Base-by-base conservation (phyloP, 305 asterid species). In the Rubia peregrina region DNA sequence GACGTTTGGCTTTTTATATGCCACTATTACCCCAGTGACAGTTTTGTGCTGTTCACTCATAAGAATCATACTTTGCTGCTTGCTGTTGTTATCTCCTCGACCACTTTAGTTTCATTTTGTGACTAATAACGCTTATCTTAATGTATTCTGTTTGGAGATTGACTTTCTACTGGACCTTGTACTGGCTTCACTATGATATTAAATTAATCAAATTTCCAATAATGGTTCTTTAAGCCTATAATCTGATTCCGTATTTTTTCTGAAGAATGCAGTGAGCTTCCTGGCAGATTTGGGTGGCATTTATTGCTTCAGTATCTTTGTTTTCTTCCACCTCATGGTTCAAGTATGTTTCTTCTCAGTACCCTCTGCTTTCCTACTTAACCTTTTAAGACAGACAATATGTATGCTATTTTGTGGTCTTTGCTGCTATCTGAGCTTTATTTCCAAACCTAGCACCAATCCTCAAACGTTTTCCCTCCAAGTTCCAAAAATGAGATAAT, bases 231-330 rank as follows among this genome's bases (percentile, higher is more conserved):
- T 55, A 26, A 13, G 69, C 68, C 70, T 43, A 75, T 81, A 68
- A 75, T 75, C 79, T 83, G 78, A 80, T 74, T 65, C 65, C 65
- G 40, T 67, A 72, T 80, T 71, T 79, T 84, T 84, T 82, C 79
- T 81, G 82, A 71, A 85, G 83, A 82, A 75, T 85, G 96, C 97
- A 93, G 98, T 93, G 88, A 85, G 96, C 90, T 93, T 93, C 83
- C 94, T 93, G 84, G 98, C 98, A 68, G 95, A 93, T 78, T 83
- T 93, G 73, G 98, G 98, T 77, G 98, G 98, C 80, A 97, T 94
- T 79, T 89, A 85, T 77, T 91, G 98, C 88, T 76, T 86, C 81
- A 91, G 97, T 79, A 83, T 94, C 76, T 90, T 89, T 68, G 81
- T 94, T 72, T 94, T 94, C 81, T 91, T 88, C 96, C 89, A 76